Evolutionary conservation across 345 rosid genomes (phyloP).

Genomic region (Populus davidiana): DNA sequence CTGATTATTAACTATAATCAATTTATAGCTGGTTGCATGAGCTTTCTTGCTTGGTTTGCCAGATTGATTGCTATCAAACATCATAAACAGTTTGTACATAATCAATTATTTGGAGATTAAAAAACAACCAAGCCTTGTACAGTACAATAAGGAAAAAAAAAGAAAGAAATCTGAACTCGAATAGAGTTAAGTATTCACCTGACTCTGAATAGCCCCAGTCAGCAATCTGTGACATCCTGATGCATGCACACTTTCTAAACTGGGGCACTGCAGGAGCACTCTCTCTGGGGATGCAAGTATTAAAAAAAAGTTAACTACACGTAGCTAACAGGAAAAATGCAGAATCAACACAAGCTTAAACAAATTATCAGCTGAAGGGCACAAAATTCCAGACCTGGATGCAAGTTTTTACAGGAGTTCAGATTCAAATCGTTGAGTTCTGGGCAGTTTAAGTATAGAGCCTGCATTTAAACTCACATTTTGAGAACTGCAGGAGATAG

Average conservation of each 20-base stretch:
- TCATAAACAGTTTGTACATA: neutral
- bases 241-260: constrained; percentile 71
- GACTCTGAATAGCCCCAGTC: constrained; percentile 57
- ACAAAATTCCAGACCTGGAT: constrained; percentile 47
- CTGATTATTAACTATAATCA: neutral
- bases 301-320: neutral
- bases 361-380: neutral
- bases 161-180: neutral
- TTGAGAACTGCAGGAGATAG: constrained; percentile 22
- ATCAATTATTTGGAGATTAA: neutral
- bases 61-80: neutral
- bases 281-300: constrained; percentile 42
- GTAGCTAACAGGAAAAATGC: neutral
- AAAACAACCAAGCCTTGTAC: neutral
- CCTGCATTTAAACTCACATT: constrained; percentile 54
- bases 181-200: constrained; percentile 50
- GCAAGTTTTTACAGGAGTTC: constrained; percentile 70
- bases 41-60: neutral
- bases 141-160: neutral
- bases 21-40: neutral
- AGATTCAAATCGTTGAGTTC: constrained; percentile 84
- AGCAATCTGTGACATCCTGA: constrained; percentile 69
- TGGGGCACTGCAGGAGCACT: constrained; percentile 85
- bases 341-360: constrained; percentile 5
- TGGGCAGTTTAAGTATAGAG: constrained; percentile 78